Evolutionary conservation across 306 rosid genomes (phyloP), one percentile per base, ranked within the genome.

Genomic region (Dryas octopetala): DNA sequence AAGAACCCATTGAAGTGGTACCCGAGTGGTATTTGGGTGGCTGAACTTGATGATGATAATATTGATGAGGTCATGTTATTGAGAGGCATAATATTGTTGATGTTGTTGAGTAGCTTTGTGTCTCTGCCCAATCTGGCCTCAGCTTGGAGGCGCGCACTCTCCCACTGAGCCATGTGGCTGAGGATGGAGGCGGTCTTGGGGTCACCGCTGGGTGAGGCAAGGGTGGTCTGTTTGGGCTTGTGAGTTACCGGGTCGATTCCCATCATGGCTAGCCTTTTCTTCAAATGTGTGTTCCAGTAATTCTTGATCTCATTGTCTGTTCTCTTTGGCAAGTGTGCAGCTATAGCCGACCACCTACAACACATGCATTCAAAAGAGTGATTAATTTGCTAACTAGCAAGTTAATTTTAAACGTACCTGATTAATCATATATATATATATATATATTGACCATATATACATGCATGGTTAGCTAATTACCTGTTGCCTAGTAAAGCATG

Each of bases 161-260:
- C 81, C 81, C 81, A 78, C 72, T 78, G 81, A 62, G 81, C 71
- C 28, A 78, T 71, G 76, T 78, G 81, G 71, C 81, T 78, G 16
- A 78, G 62, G 53, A 61, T 78, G 43, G 81, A 63, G 1, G 7
- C 50, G 69, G 60, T 61, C 32, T 69, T 69, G 7, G 62, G 23
- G 49, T 65, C 63, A 26, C 54, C 55, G 9, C 17, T 63, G 68
- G 48, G 46, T 5, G 79, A 53, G 57, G 19, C 26, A 15, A 64
- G 38, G 49, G 14, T 23, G 5, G 57, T 7, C 16, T 7, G 45
- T 13, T 53, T 41, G 13, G 65, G 76, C 47, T 78, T 61, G 63
- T 78, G 66, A 1, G 71, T 71, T 1, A n/a, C 46, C 5, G 71
- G 81, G 44, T 78, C 71, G 14, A 62, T 50, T 5, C 81, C 81